A percentile compares a stretch with the other conserved stretches of the same genome.
Conservation (phyloP, 805 yeast species). For the Suhomyces sp. region DNA sequence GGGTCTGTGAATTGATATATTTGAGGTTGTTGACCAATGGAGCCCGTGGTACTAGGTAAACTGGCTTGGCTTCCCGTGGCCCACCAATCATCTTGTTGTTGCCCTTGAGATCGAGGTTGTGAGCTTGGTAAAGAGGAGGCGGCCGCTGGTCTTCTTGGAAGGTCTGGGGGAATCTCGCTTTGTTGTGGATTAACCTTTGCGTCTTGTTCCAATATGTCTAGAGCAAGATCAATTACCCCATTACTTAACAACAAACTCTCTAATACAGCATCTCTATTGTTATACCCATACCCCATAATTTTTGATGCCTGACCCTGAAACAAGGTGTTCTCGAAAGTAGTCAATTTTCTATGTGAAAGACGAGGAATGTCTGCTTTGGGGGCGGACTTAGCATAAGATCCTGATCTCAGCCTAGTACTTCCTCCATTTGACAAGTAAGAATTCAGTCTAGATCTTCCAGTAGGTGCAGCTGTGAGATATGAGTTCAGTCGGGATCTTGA, state of each 20-base stretch:
- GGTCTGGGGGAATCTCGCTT: constrained; percentile 47
- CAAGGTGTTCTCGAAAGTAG: constrained; percentile 51
- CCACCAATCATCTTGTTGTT: constrained; percentile 33
- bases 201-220: constrained; percentile 51
- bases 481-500: constrained; percentile 12
- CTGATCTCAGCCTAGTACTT: constrained; percentile 12
- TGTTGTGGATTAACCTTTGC: constrained; percentile 29
- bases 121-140: constrained; percentile 16
- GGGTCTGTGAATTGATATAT: constrained; percentile 73
- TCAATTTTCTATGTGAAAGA: constrained; percentile 50
- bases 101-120: constrained; percentile 14
- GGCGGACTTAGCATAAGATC: neutral
- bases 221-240: constrained; percentile 61
- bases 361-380: constrained; percentile 26
- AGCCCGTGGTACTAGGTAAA: neutral
- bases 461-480: neutral
- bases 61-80: constrained; percentile 4
- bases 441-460: constrained; percentile 12
- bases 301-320: constrained; percentile 49
- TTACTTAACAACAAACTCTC: constrained; percentile 60
- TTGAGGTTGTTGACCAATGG: constrained; percentile 32
- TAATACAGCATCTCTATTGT: constrained; percentile 52
- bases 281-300: constrained; percentile 51
- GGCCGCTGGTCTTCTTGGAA: constrained; percentile 38
- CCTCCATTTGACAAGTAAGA: constrained; percentile 10